Evolutionary conservation across 495 filamentous ascomycete genomes (phyloP).

Genomic region (Poronia punctata): DNA sequence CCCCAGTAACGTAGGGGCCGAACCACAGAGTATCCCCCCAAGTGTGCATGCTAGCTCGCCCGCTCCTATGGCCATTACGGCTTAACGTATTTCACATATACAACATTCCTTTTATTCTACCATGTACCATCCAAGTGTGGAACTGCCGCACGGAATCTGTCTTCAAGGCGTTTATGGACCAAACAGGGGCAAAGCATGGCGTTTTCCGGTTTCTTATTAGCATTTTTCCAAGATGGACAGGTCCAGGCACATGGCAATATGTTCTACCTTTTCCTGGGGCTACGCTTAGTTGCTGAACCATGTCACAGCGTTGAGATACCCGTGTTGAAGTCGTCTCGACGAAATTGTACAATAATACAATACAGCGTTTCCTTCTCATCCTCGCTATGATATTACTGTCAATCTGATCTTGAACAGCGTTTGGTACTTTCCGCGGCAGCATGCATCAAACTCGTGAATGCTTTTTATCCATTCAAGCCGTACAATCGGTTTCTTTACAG

Average conservation of each 20-base stretch:
- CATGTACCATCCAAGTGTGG: slow-evolving; percentile 1
- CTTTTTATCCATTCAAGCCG: too few relatives aligned
- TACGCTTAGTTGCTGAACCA: too few relatives aligned
- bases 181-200: slow-evolving; percentile 9
- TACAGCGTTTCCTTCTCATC: too few relatives aligned
- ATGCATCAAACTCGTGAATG: too few relatives aligned
- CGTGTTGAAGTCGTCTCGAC: too few relatives aligned
- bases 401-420: too few relatives aligned
- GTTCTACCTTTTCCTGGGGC: too few relatives aligned
- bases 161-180: slow-evolving; percentile 11
- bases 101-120: background rate
- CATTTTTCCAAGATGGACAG: background rate
- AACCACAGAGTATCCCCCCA: slow-evolving; percentile 36
- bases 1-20: slow-evolving; percentile 47
- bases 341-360: too few relatives aligned
- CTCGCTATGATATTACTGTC: too few relatives aligned
- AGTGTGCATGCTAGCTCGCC: slow-evolving; percentile 38
- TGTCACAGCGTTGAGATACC: too few relatives aligned
- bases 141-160: background rate
- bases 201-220: slow-evolving; percentile 3
- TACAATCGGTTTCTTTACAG: too few relatives aligned
- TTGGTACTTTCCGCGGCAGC: too few relatives aligned
- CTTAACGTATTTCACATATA: slow-evolving; percentile 4
- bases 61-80: slow-evolving; percentile 29
- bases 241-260: background rate